Conservation (phyloP, 306 rosid genomes). For the Quercus berberidifolia region DNA sequence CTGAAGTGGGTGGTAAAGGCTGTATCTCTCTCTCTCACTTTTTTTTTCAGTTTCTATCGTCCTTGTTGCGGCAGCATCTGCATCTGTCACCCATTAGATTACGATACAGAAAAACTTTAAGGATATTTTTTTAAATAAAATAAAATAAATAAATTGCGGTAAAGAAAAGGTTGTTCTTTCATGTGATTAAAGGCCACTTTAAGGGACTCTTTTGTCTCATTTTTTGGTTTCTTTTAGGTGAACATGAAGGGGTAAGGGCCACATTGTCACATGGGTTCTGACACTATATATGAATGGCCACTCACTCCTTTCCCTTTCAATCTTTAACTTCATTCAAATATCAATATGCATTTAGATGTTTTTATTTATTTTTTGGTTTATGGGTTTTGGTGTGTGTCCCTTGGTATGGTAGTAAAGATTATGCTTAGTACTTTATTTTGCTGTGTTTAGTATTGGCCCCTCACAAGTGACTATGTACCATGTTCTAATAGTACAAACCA, state of each 20-base stretch:
- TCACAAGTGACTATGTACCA: not conserved
- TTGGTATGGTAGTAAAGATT: not conserved
- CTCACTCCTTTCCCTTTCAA: slow-evolving; percentile 27
- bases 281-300: slow-evolving; percentile 24
- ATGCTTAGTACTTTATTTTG: not conserved
- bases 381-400: not conserved
- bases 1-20: not conserved
- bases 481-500: too few species aligned
- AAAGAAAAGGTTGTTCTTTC: not conserved
- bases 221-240: slow-evolving; percentile 20
- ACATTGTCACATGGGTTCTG: slow-evolving; percentile 51
- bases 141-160: not conserved
- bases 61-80: not conserved
- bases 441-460: not conserved
- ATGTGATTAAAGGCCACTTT: slow-evolving; percentile 22
- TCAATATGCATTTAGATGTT: not conserved
- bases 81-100: not conserved
- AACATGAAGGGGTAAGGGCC: slow-evolving; percentile 39
- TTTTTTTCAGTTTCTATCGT: not conserved
- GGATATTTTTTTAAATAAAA: not conserved
- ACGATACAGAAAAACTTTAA: not conserved
- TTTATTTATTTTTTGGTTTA: not conserved
- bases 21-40: not conserved
- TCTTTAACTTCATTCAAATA: not conserved
- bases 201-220: slow-evolving; percentile 27